Percentiles rank a stretch among this genome's conserved stretches.
phyloP scores from a whole-genome alignment of 2,329 filamentous ascomycete genomes.

The Neonectria faginata region DNA sequence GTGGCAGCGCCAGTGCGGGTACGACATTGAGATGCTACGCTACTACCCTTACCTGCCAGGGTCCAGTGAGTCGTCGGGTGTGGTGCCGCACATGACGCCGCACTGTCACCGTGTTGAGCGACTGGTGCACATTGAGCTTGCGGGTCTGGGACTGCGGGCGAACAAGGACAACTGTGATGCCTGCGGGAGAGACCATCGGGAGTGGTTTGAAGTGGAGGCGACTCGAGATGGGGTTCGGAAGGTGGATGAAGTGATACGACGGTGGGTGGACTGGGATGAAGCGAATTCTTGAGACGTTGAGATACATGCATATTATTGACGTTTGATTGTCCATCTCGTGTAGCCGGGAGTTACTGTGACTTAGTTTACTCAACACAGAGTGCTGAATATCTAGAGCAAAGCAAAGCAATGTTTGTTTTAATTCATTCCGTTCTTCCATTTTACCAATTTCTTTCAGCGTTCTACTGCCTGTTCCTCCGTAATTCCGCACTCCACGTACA shows the following conservation, averaged over 20 bases:
- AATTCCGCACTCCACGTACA: too few species aligned
- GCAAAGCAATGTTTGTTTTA: too few species aligned
- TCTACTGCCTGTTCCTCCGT: too few species aligned
- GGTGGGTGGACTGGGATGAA: constrained; percentile 91
- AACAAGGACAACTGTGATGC: constrained; percentile 72
- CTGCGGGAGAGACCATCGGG: constrained; percentile 87
- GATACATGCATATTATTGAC: not conserved
- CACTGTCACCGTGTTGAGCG: constrained; percentile 90
- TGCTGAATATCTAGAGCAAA: too few species aligned
- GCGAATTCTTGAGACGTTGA: constrained; percentile 38
- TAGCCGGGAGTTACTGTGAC: too few species aligned
- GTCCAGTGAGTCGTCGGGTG: constrained; percentile 45
- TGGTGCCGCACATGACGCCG: constrained; percentile 75
- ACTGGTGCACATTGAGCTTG: constrained; percentile 90
- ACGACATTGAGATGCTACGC: constrained; percentile 86
- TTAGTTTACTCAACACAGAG: too few species aligned
- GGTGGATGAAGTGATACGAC: constrained; percentile 76
- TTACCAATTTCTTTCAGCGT: too few species aligned
- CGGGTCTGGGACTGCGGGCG: constrained; percentile 66
- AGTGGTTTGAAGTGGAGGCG: constrained; percentile 95
- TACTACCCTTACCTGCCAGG: constrained; percentile 86
- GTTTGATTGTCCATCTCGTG: not conserved
- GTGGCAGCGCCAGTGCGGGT: constrained; percentile 93
- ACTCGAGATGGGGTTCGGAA: constrained; percentile 75
- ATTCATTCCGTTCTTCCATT: too few species aligned